Percentiles rank a stretch among this genome's conserved stretches.
Evolutionary conservation across 108 stramenopile genomes (phyloP).

Genomic region (Pseudonitzschia multistriata): DNA sequence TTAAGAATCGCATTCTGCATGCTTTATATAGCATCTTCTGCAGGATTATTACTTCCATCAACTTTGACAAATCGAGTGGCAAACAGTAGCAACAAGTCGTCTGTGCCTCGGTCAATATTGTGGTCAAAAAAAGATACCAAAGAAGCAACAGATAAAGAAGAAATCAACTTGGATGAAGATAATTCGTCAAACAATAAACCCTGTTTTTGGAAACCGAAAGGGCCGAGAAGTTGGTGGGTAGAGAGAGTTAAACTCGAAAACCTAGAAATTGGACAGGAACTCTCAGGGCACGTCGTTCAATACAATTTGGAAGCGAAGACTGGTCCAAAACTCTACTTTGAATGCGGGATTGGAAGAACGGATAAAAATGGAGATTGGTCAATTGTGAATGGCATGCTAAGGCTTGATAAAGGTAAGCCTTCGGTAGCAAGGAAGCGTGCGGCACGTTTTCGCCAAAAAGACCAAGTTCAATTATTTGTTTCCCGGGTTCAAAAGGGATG

Average conservation of each 20-base stretch:
- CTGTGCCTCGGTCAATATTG: neutral
- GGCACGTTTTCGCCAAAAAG: conserved; percentile 39
- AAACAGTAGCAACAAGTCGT: neutral
- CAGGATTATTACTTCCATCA: neutral
- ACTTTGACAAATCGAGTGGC: neutral
- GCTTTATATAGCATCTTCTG: neutral
- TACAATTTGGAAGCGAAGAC: conserved; percentile 65
- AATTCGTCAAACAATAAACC: conserved; percentile 2
- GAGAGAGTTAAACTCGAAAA: conserved; percentile 51
- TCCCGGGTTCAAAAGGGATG: conserved; percentile 50
- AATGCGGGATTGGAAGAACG: conserved; percentile 53
- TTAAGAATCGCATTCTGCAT: neutral
- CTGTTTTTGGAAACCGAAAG: conserved; percentile 26
- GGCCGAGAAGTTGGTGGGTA: conserved; percentile 43
- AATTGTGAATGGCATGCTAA: conserved; percentile 68
- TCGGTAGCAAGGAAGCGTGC: conserved; percentile 59
- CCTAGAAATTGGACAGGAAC: conserved; percentile 57
- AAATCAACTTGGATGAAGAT: neutral
- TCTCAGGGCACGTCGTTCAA: conserved; percentile 53
- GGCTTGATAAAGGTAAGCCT: conserved; percentile 50
- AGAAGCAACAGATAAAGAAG: neutral
- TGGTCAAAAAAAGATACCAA: neutral
- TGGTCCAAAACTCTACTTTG: conserved; percentile 72
- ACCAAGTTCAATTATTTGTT: conserved; percentile 54
- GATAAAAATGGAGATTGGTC: conserved; percentile 43